Evolutionary conservation across 2,329 filamentous ascomycete genomes (phyloP), one percentile per base, ranked within the genome.

Genomic region (Monosporascus sp.): DNA sequence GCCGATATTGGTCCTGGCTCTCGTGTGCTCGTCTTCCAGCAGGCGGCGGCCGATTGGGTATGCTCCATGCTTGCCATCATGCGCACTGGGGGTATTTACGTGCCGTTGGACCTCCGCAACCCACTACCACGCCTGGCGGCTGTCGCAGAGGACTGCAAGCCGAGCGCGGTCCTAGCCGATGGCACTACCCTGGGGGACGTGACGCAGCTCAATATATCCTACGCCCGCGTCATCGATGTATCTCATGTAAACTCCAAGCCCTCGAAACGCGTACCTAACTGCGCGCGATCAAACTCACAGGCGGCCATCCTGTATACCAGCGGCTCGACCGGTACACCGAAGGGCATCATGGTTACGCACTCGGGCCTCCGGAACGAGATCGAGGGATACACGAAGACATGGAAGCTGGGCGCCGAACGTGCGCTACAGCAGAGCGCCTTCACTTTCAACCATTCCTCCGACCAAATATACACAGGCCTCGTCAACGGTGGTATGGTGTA

Each of bases 391-490:
- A 49, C 55, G 6, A 51, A 47, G 5, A 43, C 53, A 6, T 48
- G 49, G 2, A 52, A 55, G 0, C 49, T 66, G 1, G 54, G 56
- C 11, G 25, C 31, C 0, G 57, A 57, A 1, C 64, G 55, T 0
- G 62, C 71, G 0, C 62, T 75, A 1, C 71, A 74, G 51, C 71
- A 75, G 53, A 72, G 64, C 17, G 63, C 55, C 2, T 49, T 14
- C 3, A 39, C n/a, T 2, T 57, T 57, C 47, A 56, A 27, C 48
- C 56, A 67, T 60, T 48, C 70, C 0, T 38, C 68, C 6, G 53
- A 47, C 2, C 64, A 72, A 46, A 63, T 63, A 20, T 60, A 68
- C 48, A 51, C 50, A 20, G 63, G 60, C 1, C 59, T 73, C 5
- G 52, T 49, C 9, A 55, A 55, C 11, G 70, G 67, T 1, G 68